Evolutionary conservation across 345 rosid species (phyloP), one percentile per base, ranked within the genome.

Genomic region (Hevea brasiliensis): DNA sequence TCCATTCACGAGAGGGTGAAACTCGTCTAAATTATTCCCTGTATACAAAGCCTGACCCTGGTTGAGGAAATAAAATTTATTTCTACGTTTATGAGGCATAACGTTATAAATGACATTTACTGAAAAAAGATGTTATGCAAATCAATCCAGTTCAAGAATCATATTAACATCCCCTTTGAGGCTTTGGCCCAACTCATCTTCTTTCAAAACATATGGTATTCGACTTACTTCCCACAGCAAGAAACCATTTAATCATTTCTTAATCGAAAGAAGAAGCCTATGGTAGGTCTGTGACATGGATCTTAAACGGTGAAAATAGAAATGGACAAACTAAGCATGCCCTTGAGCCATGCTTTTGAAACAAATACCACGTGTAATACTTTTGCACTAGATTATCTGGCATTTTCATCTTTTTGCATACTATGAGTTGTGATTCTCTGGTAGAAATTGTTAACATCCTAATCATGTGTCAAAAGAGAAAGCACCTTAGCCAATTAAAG

Each of bases 1-100:
- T 68, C 88, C 91, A 59, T 67, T 79, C 24, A 85, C 85, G 50
- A 88, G 67, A 27, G 85, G 82, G 73, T 84, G 71, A 70, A 84
- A 88, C 57, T 77, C 72, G 74, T 83, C 77, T 29, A 41, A 42
- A 10, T 48, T 54, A 70, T 72, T 78, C 54, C 80, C 84, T 9
- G 79, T 72, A 70, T 85, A 81, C 65, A 85, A 72, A 65, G 81
- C 85, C 77, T 79, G 87, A 54, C 91, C 87, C 89, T 87, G 84
- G 65, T 77, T 61, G 61, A 70, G 78, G 69, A 75, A 70, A 40
- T 21, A 29, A 45, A 62, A 61, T 50, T 61, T 35, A 72, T 21
- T 47, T 62, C 42, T 10, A 14, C 50, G 27, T 59, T 40, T 7
- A 37, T 37, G 57, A 42, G 48, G 14, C 48, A 37, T 44, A 72